phyloP scores from a whole-genome alignment of 2,329 filamentous ascomycete genomes.

The Madurella mycetomatis region DNA sequence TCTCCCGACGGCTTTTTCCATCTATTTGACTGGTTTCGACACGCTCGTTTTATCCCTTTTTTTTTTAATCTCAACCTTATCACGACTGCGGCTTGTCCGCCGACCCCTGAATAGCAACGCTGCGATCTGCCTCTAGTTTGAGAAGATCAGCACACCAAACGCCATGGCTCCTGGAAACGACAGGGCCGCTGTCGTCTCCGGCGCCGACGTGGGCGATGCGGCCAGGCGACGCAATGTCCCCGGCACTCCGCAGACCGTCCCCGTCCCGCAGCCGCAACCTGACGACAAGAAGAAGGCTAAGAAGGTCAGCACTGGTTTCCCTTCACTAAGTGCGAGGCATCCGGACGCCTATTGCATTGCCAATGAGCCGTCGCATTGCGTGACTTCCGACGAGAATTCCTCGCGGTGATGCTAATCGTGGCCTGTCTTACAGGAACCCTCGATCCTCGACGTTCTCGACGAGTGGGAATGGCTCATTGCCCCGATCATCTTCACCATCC shows the following conservation, averaged over 20 bases:
- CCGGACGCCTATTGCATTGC: background rate
- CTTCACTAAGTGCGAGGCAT: background rate
- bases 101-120: constrained; percentile 9
- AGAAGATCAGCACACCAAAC: background rate
- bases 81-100: constrained; percentile 11
- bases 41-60: constrained; percentile 26
- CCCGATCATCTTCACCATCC: constrained; percentile 55
- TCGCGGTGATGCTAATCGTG: constrained; percentile 24
- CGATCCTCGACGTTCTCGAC: constrained; percentile 58
- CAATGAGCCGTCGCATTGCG: background rate
- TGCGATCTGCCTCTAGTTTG: background rate
- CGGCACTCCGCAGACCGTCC: constrained; percentile 36
- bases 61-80: constrained; percentile 21
- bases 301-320: constrained; percentile 43
- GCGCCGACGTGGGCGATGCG: constrained; percentile 54
- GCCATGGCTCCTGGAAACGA: constrained; percentile 47
- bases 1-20: constrained; percentile 15
- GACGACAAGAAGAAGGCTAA: constrained; percentile 59
- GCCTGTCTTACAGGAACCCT: constrained; percentile 40
- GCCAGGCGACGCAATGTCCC: constrained; percentile 53
- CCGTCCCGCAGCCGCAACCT: constrained; percentile 39
- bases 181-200: constrained; percentile 54
- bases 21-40: constrained; percentile 18
- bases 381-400: background rate
- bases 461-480: constrained; percentile 61